phyloP scores from a whole-genome alignment of 331 rosid species.

The Ulmus americana region DNA sequence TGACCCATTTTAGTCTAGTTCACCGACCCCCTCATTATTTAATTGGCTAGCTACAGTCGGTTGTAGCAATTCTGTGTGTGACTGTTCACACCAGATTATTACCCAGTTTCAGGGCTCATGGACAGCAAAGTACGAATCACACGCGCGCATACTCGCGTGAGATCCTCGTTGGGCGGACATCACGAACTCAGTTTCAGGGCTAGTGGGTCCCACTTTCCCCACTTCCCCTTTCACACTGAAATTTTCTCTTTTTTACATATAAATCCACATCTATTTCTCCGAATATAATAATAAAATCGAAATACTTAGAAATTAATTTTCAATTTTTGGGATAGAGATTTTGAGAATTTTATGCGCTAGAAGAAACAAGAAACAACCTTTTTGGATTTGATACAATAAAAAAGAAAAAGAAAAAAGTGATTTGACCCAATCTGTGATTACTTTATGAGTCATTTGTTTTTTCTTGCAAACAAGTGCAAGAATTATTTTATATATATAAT shows the following conservation, averaged over 20 bases:
- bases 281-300: too few species aligned
- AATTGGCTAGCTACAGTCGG: not conserved
- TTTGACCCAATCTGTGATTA: slow-evolving; percentile 37
- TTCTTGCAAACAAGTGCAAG: not conserved
- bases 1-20: not conserved
- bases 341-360: slow-evolving; percentile 20
- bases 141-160: slow-evolving; percentile 16
- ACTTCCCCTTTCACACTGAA: not conserved
- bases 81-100: not conserved
- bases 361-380: slow-evolving; percentile 3
- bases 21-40: not conserved
- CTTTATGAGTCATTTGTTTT: slow-evolving; percentile 35
- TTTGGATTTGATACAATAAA: slow-evolving; percentile 11
- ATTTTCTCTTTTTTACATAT: not conserved
- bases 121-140: slow-evolving; percentile 3
- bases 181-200: slow-evolving; percentile 22
- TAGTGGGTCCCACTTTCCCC: slow-evolving; percentile 31
- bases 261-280: too few species aligned
- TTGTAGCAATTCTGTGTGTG: not conserved
- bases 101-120: too few species aligned
- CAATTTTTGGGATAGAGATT: not conserved
- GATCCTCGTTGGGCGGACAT: slow-evolving; percentile 26
- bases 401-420: not conserved
- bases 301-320: too few species aligned
- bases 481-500: slow-evolving; percentile 2